Conservation (phyloP, 345 rosid genomes). For the Eutrema yunnanense region DNA sequence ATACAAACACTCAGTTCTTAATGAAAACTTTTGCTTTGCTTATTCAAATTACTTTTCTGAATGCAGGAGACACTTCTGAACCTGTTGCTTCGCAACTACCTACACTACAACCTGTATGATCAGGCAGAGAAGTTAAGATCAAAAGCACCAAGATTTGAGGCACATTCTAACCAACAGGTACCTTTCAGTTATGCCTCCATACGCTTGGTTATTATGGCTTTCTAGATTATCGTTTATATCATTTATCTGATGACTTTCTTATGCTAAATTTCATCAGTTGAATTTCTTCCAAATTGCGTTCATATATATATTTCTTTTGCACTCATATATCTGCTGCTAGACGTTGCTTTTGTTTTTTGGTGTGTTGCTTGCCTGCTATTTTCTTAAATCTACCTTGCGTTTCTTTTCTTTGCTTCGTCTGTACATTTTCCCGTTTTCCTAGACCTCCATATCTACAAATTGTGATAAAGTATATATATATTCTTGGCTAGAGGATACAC, state of each 20-base stretch:
- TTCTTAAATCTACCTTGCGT: background rate
- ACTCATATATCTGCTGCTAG: background rate
- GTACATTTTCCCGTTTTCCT: background rate
- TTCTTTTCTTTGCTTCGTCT: background rate
- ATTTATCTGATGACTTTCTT: background rate
- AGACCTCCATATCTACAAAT: background rate
- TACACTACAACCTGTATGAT: constrained; percentile 79
- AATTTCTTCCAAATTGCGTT: background rate
- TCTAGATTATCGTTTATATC: background rate
- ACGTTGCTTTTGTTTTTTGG: background rate
- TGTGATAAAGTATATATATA: background rate
- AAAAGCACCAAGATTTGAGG: constrained; percentile 88
- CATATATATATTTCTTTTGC: background rate
- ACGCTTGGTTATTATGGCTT: background rate
- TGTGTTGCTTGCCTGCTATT: background rate
- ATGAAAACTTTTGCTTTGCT: constrained; percentile 2
- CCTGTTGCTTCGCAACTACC: constrained; percentile 72
- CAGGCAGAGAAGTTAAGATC: constrained; percentile 91
- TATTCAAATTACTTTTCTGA: background rate
- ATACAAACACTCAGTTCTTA: background rate
- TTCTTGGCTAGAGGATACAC: background rate
- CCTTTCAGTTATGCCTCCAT: background rate
- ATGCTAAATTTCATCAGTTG: background rate
- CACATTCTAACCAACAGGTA: constrained; percentile 92
- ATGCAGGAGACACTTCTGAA: constrained; percentile 89